Conservation (phyloP, 2,329 filamentous ascomycete species). For the Monosporascus cannonballus region DNA sequence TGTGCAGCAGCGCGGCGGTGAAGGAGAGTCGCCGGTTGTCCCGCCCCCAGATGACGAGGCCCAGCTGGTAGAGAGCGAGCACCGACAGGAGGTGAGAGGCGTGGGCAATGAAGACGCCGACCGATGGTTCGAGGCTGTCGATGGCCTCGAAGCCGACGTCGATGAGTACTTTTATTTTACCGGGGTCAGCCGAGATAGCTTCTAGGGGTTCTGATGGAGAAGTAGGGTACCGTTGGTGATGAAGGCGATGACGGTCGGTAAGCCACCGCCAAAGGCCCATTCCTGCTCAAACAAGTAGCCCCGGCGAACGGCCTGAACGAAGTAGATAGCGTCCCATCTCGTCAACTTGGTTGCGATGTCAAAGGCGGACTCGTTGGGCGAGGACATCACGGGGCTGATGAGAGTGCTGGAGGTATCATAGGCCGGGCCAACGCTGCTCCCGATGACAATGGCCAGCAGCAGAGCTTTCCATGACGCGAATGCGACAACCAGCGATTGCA, state of each 20-base stretch:
- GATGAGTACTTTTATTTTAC: conserved; percentile 13
- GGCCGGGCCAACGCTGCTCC: conserved; percentile 46
- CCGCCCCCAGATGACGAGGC: conserved; percentile 43
- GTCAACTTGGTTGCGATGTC: conserved; percentile 52
- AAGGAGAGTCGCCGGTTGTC: conserved; percentile 52
- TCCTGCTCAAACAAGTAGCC: conserved; percentile 75
- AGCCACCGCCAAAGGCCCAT: conserved; percentile 66
- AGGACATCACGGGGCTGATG: conserved; percentile 35
- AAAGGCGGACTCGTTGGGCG: conserved; percentile 22
- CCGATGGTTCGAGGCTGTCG: conserved; percentile 34
- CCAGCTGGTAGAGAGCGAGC: conserved; percentile 63
- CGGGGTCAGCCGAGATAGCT: conserved; percentile 1
- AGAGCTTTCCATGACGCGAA: conserved; percentile 63
- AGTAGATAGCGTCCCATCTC: conserved; percentile 81
- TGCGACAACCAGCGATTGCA: conserved; percentile 23
- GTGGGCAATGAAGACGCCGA: conserved; percentile 65
- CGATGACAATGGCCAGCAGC: conserved; percentile 55
- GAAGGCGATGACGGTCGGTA: conserved; percentile 37
- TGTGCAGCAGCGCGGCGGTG: conserved; percentile 65
- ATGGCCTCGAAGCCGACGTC: conserved; percentile 16
- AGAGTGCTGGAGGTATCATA: conserved; percentile 76
- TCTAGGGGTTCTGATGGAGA: neutral
- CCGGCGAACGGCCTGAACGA: conserved; percentile 52
- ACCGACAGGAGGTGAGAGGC: conserved; percentile 71
- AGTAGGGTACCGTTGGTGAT: conserved; percentile 26